A percentile compares a stretch with the other conserved stretches of the same genome.
Conservation (phyloP, 2,329 filamentous ascomycete species). For the Neurospora sp. region DNA sequence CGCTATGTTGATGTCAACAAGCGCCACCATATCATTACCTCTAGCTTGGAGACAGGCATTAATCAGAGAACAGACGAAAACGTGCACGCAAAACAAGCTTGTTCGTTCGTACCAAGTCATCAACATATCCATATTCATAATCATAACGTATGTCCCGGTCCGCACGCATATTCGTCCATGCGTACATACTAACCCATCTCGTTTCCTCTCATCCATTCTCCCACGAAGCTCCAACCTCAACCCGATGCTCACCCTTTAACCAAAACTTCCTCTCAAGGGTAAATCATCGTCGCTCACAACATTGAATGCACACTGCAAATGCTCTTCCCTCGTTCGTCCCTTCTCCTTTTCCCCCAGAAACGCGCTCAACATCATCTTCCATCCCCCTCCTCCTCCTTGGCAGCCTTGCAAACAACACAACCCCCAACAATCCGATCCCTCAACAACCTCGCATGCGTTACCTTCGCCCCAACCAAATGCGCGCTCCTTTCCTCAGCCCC, state of each 20-base stretch:
- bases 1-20: no score
- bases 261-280: not conserved
- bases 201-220: not conserved
- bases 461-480: slow-evolving; percentile 69
- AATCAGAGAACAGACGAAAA: no score
- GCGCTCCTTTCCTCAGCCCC: slow-evolving; percentile 30
- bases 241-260: not conserved
- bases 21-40: no score
- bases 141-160: not conserved
- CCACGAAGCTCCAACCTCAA: not conserved
- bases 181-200: not conserved
- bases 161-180: not conserved
- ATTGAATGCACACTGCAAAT: not conserved
- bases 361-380: not conserved
- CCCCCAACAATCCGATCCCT: slow-evolving; percentile 58
- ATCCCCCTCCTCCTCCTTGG: not conserved
- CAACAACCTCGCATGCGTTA: slow-evolving; percentile 73
- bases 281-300: not conserved
- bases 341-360: not conserved
- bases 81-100: not conserved
- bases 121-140: not conserved
- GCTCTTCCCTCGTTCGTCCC: not conserved
- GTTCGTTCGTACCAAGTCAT: not conserved
- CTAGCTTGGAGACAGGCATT: no score
- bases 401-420: slow-evolving; percentile 46